Evolutionary conservation across 257 asterid genomes (phyloP), one percentile per base, ranked within the genome.

Genomic region (Solanum ossicruentum): DNA sequence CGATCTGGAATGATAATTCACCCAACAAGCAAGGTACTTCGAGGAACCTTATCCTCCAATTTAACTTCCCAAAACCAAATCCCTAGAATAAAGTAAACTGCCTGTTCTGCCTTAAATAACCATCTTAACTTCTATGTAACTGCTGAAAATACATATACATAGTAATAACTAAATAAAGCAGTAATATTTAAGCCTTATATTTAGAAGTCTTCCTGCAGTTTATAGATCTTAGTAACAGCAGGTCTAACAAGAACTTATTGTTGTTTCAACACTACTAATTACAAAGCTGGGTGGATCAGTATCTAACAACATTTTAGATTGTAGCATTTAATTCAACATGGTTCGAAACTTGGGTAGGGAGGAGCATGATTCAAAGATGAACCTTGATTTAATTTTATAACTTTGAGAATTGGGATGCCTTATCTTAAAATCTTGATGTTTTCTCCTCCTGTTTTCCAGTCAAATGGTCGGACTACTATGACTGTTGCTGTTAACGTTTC

Each of bases 381-480:
- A n/a, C 80, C 36, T 20, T 45, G 15, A 72, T 71, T 10, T 71
- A 39, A 12, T 23, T 47, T 41, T 51, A 23, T 77, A 51, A 15
- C 8, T 51, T 51, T 51, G 63, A 16, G 82, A 77, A 77, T 26
- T 51, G 63, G 47, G 47, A 77, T 77, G 47, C 7, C 82, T 52
- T 77, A 23, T 77, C 45, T 77, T 5, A 16, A 15, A 26, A 49
- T 26, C 45, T 7, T 23, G 47, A 51, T 52, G 58, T 51, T 52
- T 28, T 7, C 81, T 82, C 84, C 61, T 65, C 54, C 28, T 51
- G 41, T 52, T 86, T 75, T 54, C 69, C 91, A 96, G 98, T 84
- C 92, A 85, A 91, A 91, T 83, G 86, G 91, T 54, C 91, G 95
- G 91, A 84, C 91, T 52, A 87, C 86, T 86, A 93, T 93, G 97